Evolutionary conservation across 345 rosid genomes (phyloP).

Genomic region (Boechera stricta): DNA sequence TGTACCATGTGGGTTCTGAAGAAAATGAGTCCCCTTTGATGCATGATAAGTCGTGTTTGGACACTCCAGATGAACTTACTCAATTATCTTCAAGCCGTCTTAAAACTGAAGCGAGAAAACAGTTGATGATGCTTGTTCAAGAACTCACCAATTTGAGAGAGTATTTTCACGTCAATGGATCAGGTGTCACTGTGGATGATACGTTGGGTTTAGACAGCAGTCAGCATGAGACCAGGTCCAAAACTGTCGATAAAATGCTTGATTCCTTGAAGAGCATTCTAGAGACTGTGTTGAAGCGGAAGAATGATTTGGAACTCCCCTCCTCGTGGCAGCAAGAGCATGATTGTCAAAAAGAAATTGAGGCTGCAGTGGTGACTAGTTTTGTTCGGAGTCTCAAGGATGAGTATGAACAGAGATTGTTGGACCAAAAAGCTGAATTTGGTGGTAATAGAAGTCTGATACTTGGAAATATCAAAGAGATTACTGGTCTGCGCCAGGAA

Average conservation of each 20-base stretch:
- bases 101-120: conserved; percentile 50
- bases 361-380: conserved; percentile 52
- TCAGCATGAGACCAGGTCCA: conserved; percentile 49
- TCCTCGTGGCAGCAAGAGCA: conserved; percentile 61
- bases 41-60: conserved; percentile 27
- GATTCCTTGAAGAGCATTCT: conserved; percentile 50
- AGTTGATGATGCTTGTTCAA: conserved; percentile 61
- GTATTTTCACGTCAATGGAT: conserved; percentile 45
- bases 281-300: conserved; percentile 47
- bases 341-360: conserved; percentile 57
- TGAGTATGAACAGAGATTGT: conserved; percentile 57
- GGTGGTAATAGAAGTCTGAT: conserved; percentile 45
- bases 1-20: conserved; percentile 43
- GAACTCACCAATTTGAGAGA: conserved; percentile 59
- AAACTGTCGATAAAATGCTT: conserved; percentile 50
- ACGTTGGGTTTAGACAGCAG: conserved; percentile 55
- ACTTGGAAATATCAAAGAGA: conserved; percentile 61
- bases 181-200: conserved; percentile 45
- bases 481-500: conserved; percentile 71
- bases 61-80: conserved; percentile 33
- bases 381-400: conserved; percentile 59
- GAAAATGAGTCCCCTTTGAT: conserved; percentile 37
- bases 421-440: conserved; percentile 51
- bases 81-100: conserved; percentile 51
- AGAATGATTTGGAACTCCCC: conserved; percentile 46